Conservation (phyloP, 768 basidiomycete genomes). For the Lactarius pseudohatsudake region DNA sequence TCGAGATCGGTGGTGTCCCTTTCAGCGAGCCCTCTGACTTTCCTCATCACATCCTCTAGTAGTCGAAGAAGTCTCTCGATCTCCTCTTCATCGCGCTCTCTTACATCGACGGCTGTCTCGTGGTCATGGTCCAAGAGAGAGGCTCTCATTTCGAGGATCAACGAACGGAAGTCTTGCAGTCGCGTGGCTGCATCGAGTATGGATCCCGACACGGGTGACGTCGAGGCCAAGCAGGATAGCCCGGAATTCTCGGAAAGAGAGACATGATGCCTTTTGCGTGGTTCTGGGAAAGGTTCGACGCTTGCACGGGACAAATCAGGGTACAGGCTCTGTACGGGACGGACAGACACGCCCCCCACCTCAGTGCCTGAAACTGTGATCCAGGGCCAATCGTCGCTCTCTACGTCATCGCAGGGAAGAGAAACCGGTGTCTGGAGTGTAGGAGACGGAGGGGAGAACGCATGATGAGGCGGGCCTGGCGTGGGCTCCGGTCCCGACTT, state of each 20-base stretch:
- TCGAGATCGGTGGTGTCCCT: background rate
- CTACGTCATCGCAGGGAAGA: constrained; percentile 1
- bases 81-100: constrained; percentile 3
- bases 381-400: background rate
- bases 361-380: constrained; percentile 3
- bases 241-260: background rate
- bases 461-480: background rate
- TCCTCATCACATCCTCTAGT: constrained; percentile 21
- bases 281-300: background rate
- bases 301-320: background rate
- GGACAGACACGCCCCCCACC: background rate
- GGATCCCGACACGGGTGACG: background rate
- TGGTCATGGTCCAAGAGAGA: background rate
- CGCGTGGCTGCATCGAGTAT: constrained; percentile 12
- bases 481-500: background rate
- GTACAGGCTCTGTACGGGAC: background rate
- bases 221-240: background rate
- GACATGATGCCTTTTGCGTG: background rate
- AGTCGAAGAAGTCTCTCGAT: constrained; percentile 17
- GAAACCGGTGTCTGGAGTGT: background rate
- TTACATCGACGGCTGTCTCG: background rate
- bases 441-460: background rate
- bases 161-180: constrained; percentile 15
- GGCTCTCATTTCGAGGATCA: constrained; percentile 18
- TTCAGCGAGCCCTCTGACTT: constrained; percentile 6